Conservation (phyloP, 1,139 yeast genomes). For the Yamadazyma atmosphaerica region DNA sequence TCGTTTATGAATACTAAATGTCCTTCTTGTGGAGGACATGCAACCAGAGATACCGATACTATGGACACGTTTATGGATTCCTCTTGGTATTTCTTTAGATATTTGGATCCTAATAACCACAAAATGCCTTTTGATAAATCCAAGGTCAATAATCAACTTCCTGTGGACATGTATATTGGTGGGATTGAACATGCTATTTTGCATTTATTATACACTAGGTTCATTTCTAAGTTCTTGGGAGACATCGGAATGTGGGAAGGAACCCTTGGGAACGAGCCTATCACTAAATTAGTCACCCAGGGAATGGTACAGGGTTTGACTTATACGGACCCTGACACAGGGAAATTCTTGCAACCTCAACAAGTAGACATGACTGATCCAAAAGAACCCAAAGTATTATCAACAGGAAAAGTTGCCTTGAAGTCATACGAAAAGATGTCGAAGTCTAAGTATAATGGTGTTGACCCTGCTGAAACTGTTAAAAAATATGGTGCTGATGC, state of each 20-base stretch:
- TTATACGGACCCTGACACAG: conserved; percentile 66
- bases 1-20: conserved; percentile 76
- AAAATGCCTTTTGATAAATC: conserved; percentile 50
- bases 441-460: conserved; percentile 91
- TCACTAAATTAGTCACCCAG: conserved; percentile 77
- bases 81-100: conserved; percentile 93
- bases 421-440: conserved; percentile 90
- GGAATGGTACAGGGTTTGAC: conserved; percentile 99
- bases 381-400: conserved; percentile 43
- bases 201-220: conserved; percentile 82
- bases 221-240: conserved; percentile 75
- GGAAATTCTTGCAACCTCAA: conserved; percentile 73
- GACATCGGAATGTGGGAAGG: conserved; percentile 57
- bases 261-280: conserved; percentile 60
- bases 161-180: conserved; percentile 89
- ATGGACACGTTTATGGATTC: conserved; percentile 99
- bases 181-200: conserved; percentile 97
- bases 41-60: conserved; percentile 91
- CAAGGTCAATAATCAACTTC: conserved; percentile 60
- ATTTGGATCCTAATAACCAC: conserved; percentile 68
- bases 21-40: conserved; percentile 73
- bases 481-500: conserved; percentile 89
- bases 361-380: conserved; percentile 51
- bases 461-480: conserved; percentile 81
- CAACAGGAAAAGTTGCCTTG: conserved; percentile 51